Percentiles rank a stretch among this genome's conserved stretches.
phyloP scores from a whole-genome alignment of 306 rosid genomes.

The Trifolium subterraneum region DNA sequence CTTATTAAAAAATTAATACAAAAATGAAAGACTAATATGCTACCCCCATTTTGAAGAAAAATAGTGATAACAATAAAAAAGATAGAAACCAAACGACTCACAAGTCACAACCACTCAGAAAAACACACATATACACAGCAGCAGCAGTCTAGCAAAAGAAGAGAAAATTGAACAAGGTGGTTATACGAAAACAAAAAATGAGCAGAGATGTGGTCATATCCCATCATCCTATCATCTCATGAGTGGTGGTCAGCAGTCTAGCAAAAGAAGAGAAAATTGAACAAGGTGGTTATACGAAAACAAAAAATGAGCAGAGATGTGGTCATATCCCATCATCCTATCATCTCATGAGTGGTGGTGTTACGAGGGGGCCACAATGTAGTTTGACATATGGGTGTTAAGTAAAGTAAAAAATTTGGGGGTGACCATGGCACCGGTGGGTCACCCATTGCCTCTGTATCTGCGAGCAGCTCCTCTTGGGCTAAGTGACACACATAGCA shows the following conservation, averaged over 20 bases:
- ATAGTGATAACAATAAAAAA: neutral
- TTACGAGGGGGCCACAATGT: neutral
- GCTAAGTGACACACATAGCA: conserved; percentile 20
- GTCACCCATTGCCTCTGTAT: neutral
- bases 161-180: no score
- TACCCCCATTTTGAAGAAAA: neutral
- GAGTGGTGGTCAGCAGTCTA: no score
- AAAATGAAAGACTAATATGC: neutral
- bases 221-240: no score
- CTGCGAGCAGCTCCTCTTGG: neutral
- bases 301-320: neutral
- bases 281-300: neutral
- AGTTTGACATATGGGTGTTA: neutral
- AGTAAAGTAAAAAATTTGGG: neutral
- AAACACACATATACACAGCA: neutral
- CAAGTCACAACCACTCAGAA: neutral
- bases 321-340: neutral
- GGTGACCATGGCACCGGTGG: neutral
- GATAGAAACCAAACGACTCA: neutral
- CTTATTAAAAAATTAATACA: neutral
- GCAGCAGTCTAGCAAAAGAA: no score
- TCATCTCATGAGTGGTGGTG: neutral
- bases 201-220: no score
- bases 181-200: no score
- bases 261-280: neutral